These are phyloP conservation scores for Podospora bellae-mahoneyi DNA, from an alignment of 495 filamentous ascomycete genomes.

Conservation along the genomic window DNA sequence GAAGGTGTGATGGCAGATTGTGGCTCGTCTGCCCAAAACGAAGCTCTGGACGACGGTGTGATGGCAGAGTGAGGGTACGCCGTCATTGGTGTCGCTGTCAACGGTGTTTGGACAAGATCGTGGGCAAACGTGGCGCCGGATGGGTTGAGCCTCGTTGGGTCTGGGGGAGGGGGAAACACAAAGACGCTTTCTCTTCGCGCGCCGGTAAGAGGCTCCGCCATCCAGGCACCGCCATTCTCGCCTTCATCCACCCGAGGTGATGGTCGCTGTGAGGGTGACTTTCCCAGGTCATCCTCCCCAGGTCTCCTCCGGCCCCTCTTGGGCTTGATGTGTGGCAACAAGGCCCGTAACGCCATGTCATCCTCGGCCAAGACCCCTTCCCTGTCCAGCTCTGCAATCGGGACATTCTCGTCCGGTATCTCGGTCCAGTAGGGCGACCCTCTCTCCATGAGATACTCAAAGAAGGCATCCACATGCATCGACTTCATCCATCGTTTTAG, in stretches of 20 bases:
- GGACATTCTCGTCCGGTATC: constrained; percentile 65
- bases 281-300: constrained; percentile 65
- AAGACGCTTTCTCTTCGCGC: constrained; percentile 37
- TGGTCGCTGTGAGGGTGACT: constrained; percentile 60
- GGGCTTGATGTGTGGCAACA: constrained; percentile 86
- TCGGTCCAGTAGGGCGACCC: constrained; percentile 80
- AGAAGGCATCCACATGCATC: constrained; percentile 96
- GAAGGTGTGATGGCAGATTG: constrained; percentile 24
- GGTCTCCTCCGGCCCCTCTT: constrained; percentile 82
- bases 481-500: constrained; percentile 98
- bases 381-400: constrained; percentile 58
- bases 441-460: constrained; percentile 82
- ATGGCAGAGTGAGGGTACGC: constrained; percentile 34
- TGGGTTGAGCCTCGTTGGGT: constrained; percentile 27
- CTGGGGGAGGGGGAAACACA: constrained; percentile 34
- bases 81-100: constrained; percentile 41
- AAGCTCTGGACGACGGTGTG: constrained; percentile 17
- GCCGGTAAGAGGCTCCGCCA: constrained; percentile 45
- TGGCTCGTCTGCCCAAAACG: constrained; percentile 11
- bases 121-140: constrained; percentile 17
- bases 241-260: constrained; percentile 62
- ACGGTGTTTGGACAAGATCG: constrained; percentile 52
- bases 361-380: constrained; percentile 90
- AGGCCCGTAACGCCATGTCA: constrained; percentile 83
- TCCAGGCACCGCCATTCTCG: constrained; percentile 47